A percentile compares a stretch with the other conserved stretches of the same genome.
phyloP scores from a whole-genome alignment of 2,329 filamentous ascomycete species.

The Neofusicoccum kwambonambiense region DNA sequence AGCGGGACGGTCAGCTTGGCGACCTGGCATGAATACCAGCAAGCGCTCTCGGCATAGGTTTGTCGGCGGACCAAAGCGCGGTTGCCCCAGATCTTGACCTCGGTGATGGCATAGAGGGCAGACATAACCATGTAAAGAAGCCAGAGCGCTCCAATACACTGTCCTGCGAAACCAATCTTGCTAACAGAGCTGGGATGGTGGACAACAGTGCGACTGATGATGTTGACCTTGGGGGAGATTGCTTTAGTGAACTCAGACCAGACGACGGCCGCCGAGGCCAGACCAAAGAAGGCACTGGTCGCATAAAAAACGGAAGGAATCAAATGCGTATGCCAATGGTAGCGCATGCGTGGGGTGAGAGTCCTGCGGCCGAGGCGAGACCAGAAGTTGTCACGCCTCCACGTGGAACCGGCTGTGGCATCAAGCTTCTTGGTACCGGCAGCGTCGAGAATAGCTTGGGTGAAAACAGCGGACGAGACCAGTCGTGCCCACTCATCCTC shows the following conservation, averaged over 20 bases:
- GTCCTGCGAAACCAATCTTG: constrained; percentile 81
- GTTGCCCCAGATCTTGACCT: constrained; percentile 97
- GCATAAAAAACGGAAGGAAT: constrained; percentile 66
- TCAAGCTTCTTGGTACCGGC: constrained; percentile 76
- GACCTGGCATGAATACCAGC: constrained; percentile 93
- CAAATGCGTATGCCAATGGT: constrained; percentile 71
- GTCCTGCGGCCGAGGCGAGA: constrained; percentile 39
- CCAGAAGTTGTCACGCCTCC: constrained; percentile 26
- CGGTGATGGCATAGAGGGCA: constrained; percentile 81
- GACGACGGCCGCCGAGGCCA: constrained; percentile 78
- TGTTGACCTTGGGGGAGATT: constrained; percentile 72
- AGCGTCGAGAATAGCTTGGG: constrained; percentile 82
- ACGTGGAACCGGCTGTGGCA: constrained; percentile 34
- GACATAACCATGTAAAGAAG: constrained; percentile 94
- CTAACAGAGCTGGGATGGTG: constrained; percentile 71
- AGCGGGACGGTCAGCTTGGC: constrained; percentile 90
- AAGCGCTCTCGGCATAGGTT: constrained; percentile 88
- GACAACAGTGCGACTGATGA: constrained; percentile 67
- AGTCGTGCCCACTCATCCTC: constrained; percentile 81
- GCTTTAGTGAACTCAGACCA: constrained; percentile 93
- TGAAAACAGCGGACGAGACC: constrained; percentile 69
- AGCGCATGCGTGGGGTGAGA: constrained; percentile 78
- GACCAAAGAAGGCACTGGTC: constrained; percentile 65
- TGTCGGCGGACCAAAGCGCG: constrained; percentile 85
- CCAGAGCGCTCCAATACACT: constrained; percentile 82